phyloP scores from a whole-genome alignment of 2,329 filamentous ascomycete genomes.

The Ophiostoma fasciatum region DNA sequence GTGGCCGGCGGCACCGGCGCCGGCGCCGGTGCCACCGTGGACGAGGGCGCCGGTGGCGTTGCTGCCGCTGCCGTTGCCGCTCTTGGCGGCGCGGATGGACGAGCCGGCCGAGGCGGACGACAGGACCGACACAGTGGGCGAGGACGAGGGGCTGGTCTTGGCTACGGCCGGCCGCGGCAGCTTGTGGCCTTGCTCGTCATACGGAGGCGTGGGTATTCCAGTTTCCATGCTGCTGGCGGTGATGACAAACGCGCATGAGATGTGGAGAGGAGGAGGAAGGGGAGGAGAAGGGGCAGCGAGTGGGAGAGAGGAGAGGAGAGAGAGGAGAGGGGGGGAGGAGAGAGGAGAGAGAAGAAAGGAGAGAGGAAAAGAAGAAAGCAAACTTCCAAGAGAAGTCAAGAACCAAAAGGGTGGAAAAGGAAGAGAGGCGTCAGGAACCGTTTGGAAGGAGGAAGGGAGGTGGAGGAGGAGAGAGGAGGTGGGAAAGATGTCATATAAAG shows the following conservation, averaged over 20 bases:
- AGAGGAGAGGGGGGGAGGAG: background rate
- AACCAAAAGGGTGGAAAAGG: conserved; percentile 4
- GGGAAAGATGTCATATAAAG: conserved; percentile 8
- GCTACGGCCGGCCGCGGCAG: too few species aligned
- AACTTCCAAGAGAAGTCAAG: background rate
- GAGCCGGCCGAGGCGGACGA: background rate
- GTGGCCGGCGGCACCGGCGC: background rate
- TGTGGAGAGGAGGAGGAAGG: background rate
- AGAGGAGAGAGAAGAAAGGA: conserved; percentile 1
- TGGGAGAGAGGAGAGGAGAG: background rate
- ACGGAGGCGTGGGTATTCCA: conserved; percentile 36
- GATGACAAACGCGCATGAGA: conserved; percentile 1
- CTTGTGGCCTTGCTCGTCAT: conserved; percentile 24
- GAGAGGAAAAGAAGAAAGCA: background rate
- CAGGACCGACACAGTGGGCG: background rate
- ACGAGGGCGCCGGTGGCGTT: conserved; percentile 1
- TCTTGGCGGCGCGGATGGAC: conserved; percentile 11
- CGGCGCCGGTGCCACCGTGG: background rate
- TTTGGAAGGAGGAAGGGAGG: too few species aligned
- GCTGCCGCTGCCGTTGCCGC: conserved; percentile 11
- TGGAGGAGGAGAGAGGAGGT: too few species aligned
- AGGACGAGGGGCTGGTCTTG: too few species aligned
- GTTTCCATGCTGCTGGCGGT: conserved; percentile 33
- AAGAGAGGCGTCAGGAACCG: too few species aligned
- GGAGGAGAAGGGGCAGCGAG: background rate